Conservation (phyloP, 2,329 filamentous ascomycete species). For the Fusarium sacchari region DNA sequence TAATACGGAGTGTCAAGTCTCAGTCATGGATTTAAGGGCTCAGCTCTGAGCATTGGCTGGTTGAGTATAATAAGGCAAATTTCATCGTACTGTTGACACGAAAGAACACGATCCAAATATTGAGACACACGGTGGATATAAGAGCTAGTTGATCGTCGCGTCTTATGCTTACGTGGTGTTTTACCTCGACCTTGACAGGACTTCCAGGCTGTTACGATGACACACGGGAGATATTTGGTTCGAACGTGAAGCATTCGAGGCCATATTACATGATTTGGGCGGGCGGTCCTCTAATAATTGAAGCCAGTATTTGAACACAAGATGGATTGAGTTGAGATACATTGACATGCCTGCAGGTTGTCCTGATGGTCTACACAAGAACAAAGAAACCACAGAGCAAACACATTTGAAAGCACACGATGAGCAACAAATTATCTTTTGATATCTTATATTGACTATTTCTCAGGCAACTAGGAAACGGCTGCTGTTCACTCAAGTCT, state of each 20-base stretch:
- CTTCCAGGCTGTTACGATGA: neutral
- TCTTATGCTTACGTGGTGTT: neutral
- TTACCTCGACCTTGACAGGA: neutral
- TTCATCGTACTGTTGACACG: neutral
- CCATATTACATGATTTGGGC: fast-evolving
- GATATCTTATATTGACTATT: neutral
- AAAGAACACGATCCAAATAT: neutral
- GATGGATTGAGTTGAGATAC: neutral
- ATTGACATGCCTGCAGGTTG: neutral
- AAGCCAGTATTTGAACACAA: neutral
- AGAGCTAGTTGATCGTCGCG: neutral
- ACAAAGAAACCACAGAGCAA: neutral
- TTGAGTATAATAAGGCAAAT: neutral
- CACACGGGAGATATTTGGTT: neutral
- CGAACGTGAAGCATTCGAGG: too few species aligned
- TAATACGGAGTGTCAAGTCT: neutral
- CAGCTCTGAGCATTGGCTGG: neutral
- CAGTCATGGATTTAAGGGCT: neutral
- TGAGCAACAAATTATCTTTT: too few species aligned
- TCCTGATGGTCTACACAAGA: neutral
- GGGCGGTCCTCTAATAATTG: too few species aligned
- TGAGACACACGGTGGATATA: neutral
- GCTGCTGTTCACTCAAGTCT: neutral
- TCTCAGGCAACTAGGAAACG: neutral
- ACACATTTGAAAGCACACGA: neutral